Evolutionary conservation across 169 alveolate genomes (phyloP).

Genomic region (Plasmodium inui): DNA sequence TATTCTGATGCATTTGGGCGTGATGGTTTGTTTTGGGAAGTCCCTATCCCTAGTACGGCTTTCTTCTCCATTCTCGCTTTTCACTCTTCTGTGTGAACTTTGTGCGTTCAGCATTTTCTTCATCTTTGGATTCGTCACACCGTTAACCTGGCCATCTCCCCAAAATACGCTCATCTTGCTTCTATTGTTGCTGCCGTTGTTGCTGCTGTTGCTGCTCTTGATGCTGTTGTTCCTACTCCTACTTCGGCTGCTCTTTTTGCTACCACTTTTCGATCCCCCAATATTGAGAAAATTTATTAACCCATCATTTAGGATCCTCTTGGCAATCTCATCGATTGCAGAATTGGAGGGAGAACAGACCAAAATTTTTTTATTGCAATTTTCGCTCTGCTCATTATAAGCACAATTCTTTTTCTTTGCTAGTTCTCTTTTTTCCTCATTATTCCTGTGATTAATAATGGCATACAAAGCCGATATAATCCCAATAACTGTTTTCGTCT

Average conservation of each 20-base stretch:
- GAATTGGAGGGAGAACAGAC: slow-evolving; percentile 99
- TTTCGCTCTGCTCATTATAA: slow-evolving; percentile 27
- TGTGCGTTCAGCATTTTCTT: neutral
- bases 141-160: neutral
- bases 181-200: neutral
- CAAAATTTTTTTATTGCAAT: slow-evolving; percentile 85
- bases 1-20: slow-evolving; percentile 69
- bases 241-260: slow-evolving; percentile 1
- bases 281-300: slow-evolving; percentile 35
- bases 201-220: neutral
- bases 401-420: slow-evolving; percentile 24
- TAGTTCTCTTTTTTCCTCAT: slow-evolving; percentile 4
- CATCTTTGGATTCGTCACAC: neutral
- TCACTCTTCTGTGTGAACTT: neutral
- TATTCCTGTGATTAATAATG: neutral
- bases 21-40: slow-evolving; percentile 31
- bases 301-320: slow-evolving; percentile 83
- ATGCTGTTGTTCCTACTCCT: neutral
- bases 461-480: slow-evolving; percentile 80
- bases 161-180: neutral
- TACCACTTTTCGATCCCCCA: neutral
- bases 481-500: slow-evolving; percentile 96
- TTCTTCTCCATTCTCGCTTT: neutral
- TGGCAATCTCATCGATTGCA: slow-evolving; percentile 98
- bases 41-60: neutral